Evolutionary conservation across 2,329 filamentous ascomycete genomes (phyloP).

Genomic region (Ceratocystis huliohia): DNA sequence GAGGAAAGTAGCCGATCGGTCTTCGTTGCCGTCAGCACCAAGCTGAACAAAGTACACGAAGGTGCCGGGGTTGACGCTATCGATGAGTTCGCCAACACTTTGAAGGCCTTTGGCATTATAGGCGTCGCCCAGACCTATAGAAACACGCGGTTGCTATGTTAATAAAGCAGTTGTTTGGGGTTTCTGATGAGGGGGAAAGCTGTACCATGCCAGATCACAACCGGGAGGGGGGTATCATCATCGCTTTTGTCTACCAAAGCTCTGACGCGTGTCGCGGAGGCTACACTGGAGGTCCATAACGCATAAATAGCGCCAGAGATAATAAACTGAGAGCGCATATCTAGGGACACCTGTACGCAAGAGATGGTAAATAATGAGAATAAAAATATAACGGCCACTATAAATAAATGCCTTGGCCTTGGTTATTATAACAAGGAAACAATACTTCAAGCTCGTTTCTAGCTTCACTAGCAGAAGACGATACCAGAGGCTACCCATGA

Average conservation of each 20-base stretch:
- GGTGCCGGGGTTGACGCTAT: constrained; percentile 65
- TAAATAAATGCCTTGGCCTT: neutral
- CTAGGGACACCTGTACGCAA: neutral
- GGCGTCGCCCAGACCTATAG: constrained; percentile 49
- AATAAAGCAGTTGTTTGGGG: neutral
- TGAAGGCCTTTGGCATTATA: constrained; percentile 65
- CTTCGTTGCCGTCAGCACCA: constrained; percentile 49
- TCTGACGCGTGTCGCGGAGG: constrained; percentile 27
- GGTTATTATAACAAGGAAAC: neutral
- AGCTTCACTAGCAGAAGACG: neutral
- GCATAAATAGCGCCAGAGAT: constrained; percentile 12
- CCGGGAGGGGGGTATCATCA: constrained; percentile 63
- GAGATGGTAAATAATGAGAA: neutral
- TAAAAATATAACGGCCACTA: neutral
- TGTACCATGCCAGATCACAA: constrained; percentile 81
- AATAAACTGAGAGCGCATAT: constrained; percentile 17
- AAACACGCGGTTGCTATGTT: constrained; percentile 20
- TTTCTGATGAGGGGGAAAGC: constrained; percentile 9
- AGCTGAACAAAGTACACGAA: constrained; percentile 70
- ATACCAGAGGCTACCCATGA: neutral
- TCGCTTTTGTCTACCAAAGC: constrained; percentile 29
- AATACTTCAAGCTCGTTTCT: neutral
- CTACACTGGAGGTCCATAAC: constrained; percentile 21
- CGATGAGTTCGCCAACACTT: constrained; percentile 56
- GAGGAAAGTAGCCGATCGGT: constrained; percentile 77